Base-by-base conservation (phyloP, 441 rosid species). In the Pelargonium cotyledonis region DNA sequence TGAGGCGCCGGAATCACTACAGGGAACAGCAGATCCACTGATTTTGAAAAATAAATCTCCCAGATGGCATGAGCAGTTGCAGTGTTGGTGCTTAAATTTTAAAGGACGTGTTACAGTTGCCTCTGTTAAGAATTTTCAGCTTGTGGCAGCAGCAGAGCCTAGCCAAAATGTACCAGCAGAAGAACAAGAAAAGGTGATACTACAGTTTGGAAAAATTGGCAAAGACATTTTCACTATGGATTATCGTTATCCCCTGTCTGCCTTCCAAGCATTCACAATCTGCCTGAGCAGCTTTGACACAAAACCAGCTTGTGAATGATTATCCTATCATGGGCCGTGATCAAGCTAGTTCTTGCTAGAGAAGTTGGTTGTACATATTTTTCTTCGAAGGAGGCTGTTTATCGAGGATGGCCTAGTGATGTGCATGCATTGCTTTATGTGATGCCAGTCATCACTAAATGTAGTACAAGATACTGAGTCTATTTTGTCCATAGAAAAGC, bases 221-320 rank as follows among this genome's bases (percentile, higher is more conserved):
- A 89, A 88, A 83, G 98, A 91, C 73, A 89, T 91, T 70, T 93
- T 93, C 84, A 88, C 98, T 18, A 88, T 93, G 97, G 98, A 93
- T 78, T 93, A 88, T 76, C 83, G 91, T 31, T 93, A 93, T 35
- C 98, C 98, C 14, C 84, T 93, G 66, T 93, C 98, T 68, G 93
- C 97, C 65, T 90, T 93, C 73, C 98, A 93, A 81, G 98, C 97
- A 18, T 93, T 93, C 73, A 89, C 97, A 46, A 85, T 93, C 76
- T 88, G 98, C 87, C 71, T 93, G 26, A 23, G 26, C 26, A 23
- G 26, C 26, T 23, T 23, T 23, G 26, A 23, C 80, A 89, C 97
- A 21, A 93, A 93, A 83, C 97, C 92, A 9, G 96, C 92, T 55
- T 93, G 98, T 66, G 96, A 93, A 81, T 93, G 83, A 85, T 64